Evolutionary conservation across 139 green algal species (phyloP).

Genomic region (Micractinium conductrix): DNA sequence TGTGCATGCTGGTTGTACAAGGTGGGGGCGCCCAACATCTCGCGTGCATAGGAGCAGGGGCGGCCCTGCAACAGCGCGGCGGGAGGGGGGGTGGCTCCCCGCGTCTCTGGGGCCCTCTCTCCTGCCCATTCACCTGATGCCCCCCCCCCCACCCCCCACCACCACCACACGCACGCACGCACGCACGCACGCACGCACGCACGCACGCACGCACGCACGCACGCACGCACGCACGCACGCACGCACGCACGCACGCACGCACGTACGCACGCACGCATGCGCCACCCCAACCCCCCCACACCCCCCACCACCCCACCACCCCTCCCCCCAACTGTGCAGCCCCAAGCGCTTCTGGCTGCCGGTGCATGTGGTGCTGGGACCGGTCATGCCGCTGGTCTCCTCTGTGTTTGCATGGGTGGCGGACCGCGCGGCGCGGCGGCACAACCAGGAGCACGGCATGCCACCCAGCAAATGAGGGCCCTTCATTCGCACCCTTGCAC

Average conservation of each 20-base stretch:
- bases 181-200: no score
- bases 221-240: no score
- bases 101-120: background rate
- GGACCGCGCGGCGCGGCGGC: conserved; percentile 25
- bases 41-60: background rate
- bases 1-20: background rate
- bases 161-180: background rate
- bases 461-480: background rate
- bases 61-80: background rate
- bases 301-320: background rate
- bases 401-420: conserved; percentile 20
- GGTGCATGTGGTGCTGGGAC: conserved; percentile 24
- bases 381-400: conserved; percentile 23
- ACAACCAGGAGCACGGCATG: conserved; percentile 36
- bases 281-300: no score
- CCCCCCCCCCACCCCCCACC: background rate
- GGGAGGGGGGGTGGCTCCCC: background rate
- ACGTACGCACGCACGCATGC: no score
- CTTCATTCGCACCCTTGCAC: background rate
- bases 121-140: background rate
- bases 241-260: no score
- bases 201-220: no score
- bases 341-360: conserved; percentile 27
- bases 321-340: background rate
- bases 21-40: background rate